Evolutionary conservation across 805 yeast genomes (phyloP), one percentile per base, ranked within the genome.

Genomic region (Helenozyma baotianmanensis): DNA sequence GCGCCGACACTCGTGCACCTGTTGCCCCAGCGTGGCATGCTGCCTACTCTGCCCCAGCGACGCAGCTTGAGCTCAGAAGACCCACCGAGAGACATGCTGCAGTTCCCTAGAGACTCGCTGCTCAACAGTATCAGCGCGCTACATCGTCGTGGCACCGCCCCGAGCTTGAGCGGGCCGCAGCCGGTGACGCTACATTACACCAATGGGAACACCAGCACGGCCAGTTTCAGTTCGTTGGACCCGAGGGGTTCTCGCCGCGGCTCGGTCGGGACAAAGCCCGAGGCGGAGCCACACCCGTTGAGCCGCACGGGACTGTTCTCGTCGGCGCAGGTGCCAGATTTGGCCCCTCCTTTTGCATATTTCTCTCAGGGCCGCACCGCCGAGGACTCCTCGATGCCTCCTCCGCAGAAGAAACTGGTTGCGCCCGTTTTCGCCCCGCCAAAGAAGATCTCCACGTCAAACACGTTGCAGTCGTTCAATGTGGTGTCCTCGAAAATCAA

Each of bases 391-490:
- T 13, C 19, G n/a, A 18, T 14, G 25, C 22, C 22, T 10, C 21
- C 29, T 2, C n/a, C 21, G 4, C 5, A 21, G 4, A 25, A 25
- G 10, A 12, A 6, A 7, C 9, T 26, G 11, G 17, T 9, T 6
- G 16, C 21, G 14, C 24, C 23, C 29, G 26, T 10, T 14, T 34
- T 31, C 15, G 36, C 16, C n/a, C 30, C 30, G 17, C 21, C 31
- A 18, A 37, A 27, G 17, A 23, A 29, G 23, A 31, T 26, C 10
- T 33, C 32, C 18, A 14, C 33, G 3, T 30, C 24, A 22, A 36
- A 53, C n/a, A 41, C 58, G 3, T 41, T 60, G 6, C 65, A 54
- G 25, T 56, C 68, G 2, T 65, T 60, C 41, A 51, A 54, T n/a
- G 43, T 56, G 7, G 62, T 60, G 4, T 49, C 58, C 2, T 47